Base-by-base conservation (phyloP, 257 asterid genomes). In the Leonotis leonurus region DNA sequence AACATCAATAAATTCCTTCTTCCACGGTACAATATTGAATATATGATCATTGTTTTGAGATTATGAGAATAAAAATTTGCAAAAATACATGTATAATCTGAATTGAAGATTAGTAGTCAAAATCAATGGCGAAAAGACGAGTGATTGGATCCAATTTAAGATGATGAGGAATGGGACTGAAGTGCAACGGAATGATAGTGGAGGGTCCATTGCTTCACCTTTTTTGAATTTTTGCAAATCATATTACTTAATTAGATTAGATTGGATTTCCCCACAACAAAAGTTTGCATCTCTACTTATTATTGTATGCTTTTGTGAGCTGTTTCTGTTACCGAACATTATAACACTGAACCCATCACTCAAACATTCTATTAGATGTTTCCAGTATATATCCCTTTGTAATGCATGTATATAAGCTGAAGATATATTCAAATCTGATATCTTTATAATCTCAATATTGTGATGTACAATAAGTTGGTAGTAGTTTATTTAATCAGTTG, bases 151-250 rank as follows among this genome's bases (percentile, higher is more conserved):
- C 80, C 80, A 74, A 74, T 43, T 50, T 64, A 44, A 64, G 53
- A 85, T 85, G 68, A 80, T 83, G 44, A 59, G 37, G 61, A 56
- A 57, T 46, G 64, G 49, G 84, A 71, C 80, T 54, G 25, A 50
- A 69, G 46, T 56, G 48, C 68, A 72, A 16, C 51, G 73, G 30
- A 45, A 56, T 68, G 75, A 77, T 77, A 71, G 32, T 71, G 73
- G 77, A 63, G 80, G 94, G 90, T 36, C 84, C 85, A 68, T 63
- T 2, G 6, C 20, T 63, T 35, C n/a, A n/a, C 9, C 70, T 76
- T 74, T 50, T 74, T 80, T 50, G 6, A 61, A 75, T 17, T 56
- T 45, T 65, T 43, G 70, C n/a, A 64, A 74, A 71, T 76, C 81
- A 60, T n/a, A 64, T 62, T 52, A 52, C 27, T 18, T 41, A 52